Base-by-base conservation (phyloP, 257 asterid species). In the Nicotiana noctiflora region DNA sequence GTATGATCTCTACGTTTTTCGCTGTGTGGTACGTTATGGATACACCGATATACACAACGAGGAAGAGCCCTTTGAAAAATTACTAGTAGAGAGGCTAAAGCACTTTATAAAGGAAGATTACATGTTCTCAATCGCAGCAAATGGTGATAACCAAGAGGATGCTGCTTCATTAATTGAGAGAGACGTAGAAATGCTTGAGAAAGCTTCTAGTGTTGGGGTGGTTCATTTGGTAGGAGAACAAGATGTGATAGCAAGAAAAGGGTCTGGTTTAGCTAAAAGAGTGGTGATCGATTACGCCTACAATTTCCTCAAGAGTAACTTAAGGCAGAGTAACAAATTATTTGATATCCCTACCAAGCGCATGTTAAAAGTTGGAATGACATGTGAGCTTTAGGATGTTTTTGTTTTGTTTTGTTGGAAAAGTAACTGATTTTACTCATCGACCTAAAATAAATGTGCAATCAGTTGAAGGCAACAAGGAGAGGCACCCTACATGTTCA, bases 321-420 rank as follows among this genome's bases (percentile, higher is more conserved):
- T 89, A 82, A 88, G 90, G 81, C 90, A 88, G 10, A 85, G 79
- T 61, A 83, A 87, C 34, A 75, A 80, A 75, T 82, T 90, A 37
- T 87, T 88, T 79, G 91, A 88, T 66, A 90, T 92, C 63, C 93
- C 97, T 62, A 90, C 87, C 1, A 84, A 85, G 81, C 82, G 88
- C 37, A 90, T 92, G 94, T 90, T 90, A 62, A 90, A 90, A 80
- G 97, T 92, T 12, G 94, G 94, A 53, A 89, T 92, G 97, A 88
- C 82, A 0, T 89, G 83, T 77, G 87, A 90, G 75, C 27, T 86
- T 9, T 83, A 84, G 80, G 37, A 15, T 44, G 15, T 11, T 44
- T 3, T 7, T n/a, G n/a, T 2, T 14, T 27, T 25, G 32, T 55
- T 18, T 6, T 2, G 6, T 18, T 7, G 40, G 7, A 64, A 8